A percentile compares a stretch with the other conserved stretches of the same genome.
Evolutionary conservation across 2,329 filamentous ascomycete species (phyloP).

Genomic region (Cercospora citrullina): DNA sequence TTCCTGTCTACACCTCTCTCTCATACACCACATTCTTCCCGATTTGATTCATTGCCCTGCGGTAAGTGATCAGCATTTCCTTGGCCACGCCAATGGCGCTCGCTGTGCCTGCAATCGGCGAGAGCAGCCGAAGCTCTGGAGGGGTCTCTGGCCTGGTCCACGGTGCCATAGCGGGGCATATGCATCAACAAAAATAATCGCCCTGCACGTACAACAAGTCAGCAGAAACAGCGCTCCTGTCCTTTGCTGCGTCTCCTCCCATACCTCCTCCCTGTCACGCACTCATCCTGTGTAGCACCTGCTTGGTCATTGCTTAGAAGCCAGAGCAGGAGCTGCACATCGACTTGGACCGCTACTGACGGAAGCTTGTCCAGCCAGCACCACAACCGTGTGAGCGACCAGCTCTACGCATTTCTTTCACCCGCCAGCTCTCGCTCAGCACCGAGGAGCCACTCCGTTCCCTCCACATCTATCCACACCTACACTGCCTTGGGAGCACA

Average conservation of each 20-base stretch:
- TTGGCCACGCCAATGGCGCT: constrained; percentile 1
- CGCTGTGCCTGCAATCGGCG: constrained; percentile 1
- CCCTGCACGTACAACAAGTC: not conserved
- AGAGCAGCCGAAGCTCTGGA: not conserved
- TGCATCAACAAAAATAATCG: not conserved
- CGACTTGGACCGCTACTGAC: constrained; percentile 5
- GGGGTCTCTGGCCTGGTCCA: not conserved
- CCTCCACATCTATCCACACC: not conserved
- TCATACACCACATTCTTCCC: not conserved
- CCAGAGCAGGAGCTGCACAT: not conserved
- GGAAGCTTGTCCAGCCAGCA: constrained; percentile 6
- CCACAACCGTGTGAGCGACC: constrained; percentile 5
- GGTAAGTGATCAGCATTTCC: not conserved
- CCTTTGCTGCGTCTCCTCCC: not conserved
- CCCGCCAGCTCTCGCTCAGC: not conserved
- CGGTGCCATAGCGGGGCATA: constrained; percentile 10
- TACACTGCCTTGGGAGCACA: not conserved
- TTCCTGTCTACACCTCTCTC: not conserved
- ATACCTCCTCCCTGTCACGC: not conserved
- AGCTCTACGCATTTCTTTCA: not conserved
- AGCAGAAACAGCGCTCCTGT: not conserved
- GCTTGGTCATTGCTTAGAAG: constrained; percentile 18
- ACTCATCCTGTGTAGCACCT: not conserved
- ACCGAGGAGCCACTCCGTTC: not conserved
- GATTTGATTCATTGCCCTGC: not conserved